These are phyloP conservation scores for Exophiala dermatitidis DNA, from an alignment of 2,329 filamentous ascomycete species.

Conservation along the genomic window DNA sequence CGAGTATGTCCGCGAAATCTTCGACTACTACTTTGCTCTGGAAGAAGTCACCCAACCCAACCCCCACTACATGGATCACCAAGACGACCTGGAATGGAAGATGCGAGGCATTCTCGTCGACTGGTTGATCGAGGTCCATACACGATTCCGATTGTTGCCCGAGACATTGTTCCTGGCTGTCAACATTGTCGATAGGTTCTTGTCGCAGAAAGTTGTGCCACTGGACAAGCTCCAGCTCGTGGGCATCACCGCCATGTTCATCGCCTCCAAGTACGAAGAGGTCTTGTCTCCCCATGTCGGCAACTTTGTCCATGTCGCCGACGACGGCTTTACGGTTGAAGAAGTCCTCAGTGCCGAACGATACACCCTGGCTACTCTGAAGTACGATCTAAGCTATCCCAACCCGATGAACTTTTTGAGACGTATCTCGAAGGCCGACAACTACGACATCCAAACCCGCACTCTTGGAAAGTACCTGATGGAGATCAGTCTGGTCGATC, in stretches of 20 bases:
- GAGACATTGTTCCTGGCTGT: constrained; percentile 95
- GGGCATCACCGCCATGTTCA: constrained; percentile 98
- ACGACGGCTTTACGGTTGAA: constrained; percentile 89
- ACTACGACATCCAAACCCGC: constrained; percentile 96
- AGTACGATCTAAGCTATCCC: constrained; percentile 96
- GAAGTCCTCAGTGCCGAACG: constrained; percentile 97
- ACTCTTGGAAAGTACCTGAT: constrained; percentile 96
- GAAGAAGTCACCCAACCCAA: constrained; percentile 78
- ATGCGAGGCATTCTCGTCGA: constrained; percentile 95
- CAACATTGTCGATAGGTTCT: constrained; percentile 97
- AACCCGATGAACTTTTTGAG: constrained; percentile 99
- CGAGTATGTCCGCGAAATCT: constrained; percentile 95
- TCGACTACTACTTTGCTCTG: constrained; percentile 85
- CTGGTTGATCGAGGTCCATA: constrained; percentile 98
- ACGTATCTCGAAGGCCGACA: constrained; percentile 97
- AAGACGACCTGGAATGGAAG: constrained; percentile 96
- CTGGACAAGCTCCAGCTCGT: constrained; percentile 94
- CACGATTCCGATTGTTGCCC: constrained; percentile 86
- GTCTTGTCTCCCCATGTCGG: constrained; percentile 92
- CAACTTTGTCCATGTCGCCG: constrained; percentile 94
- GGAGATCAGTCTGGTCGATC: constrained; percentile 92
- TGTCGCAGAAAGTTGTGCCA: constrained; percentile 90
- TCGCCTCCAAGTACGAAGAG: constrained; percentile 98
- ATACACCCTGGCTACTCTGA: constrained; percentile 80
- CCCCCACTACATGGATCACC: constrained; percentile 88